Evolutionary conservation across 2,329 filamentous ascomycete genomes (phyloP).

Genomic region (Bipolaris cookei): DNA sequence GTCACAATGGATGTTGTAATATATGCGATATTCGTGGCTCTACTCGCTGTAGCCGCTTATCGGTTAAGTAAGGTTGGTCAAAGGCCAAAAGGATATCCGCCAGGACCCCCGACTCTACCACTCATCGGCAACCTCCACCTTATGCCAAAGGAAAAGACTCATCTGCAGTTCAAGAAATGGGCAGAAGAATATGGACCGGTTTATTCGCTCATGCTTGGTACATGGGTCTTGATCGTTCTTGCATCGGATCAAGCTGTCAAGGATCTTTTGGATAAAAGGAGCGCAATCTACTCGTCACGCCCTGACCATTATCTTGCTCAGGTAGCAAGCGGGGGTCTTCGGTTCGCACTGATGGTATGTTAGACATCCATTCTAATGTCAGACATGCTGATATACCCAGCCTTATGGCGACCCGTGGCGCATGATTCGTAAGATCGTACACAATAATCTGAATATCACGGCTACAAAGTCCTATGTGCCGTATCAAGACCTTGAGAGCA

Average conservation of each 20-base stretch:
- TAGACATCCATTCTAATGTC: too few relatives aligned
- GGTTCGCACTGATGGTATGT: slow-evolving; percentile 25
- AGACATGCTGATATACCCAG: slow-evolving; percentile 6
- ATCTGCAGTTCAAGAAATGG: slow-evolving; percentile 61
- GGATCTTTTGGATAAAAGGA: slow-evolving; percentile 60
- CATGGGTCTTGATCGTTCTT: slow-evolving; percentile 56
- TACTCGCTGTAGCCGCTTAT: slow-evolving; percentile 9
- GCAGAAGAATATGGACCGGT: slow-evolving; percentile 59
- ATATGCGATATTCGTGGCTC: background rate
- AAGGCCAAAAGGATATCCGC: slow-evolving; percentile 52
- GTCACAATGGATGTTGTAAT: slow-evolving; percentile 8
- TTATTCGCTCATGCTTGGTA: slow-evolving; percentile 60
- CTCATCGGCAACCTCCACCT: slow-evolving; percentile 60
- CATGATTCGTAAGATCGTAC: slow-evolving; percentile 29
- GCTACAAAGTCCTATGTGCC: slow-evolving; percentile 46
- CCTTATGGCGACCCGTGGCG: slow-evolving; percentile 26
- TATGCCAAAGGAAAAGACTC: slow-evolving; percentile 53
- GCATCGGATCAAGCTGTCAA: slow-evolving; percentile 56
- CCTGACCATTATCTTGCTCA: slow-evolving; percentile 38
- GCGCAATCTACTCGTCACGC: slow-evolving; percentile 58
- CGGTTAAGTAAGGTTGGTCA: slow-evolving; percentile 23
- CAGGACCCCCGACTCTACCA: slow-evolving; percentile 60
- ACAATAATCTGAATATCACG: slow-evolving; percentile 29
- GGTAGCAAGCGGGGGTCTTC: slow-evolving; percentile 15
- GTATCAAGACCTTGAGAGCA: slow-evolving; percentile 64